Evolutionary conservation across 345 rosid species (phyloP), one percentile per base, ranked within the genome.

Genomic region (Microthlaspi erraticum): DNA sequence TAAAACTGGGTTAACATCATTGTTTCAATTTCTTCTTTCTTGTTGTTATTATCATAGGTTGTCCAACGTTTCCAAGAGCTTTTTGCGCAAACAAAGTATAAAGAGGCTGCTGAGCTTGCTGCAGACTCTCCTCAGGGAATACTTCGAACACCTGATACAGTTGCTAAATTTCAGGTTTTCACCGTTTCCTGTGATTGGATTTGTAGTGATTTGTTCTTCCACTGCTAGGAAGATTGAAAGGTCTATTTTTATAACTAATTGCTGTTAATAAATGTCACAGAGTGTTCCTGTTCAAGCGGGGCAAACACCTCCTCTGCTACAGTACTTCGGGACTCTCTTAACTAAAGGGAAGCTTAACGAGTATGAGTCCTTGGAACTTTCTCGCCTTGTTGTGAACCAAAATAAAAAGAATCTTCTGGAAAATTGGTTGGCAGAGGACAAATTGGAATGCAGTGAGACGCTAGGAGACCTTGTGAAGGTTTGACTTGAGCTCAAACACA

Each of bases 381-480:
- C 99, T 53, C 96, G 99, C 46, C 98, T 95, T 50, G 99, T 95
- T 48, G 99, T 95, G 76, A 95, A 95, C 78, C 99, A 95, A 78
- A 95, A 95, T 83, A 95, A 95, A 79, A 95, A 95, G 83, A 95
- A 95, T 71, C 97, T 95, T 57, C 82, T 95, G 83, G 99, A 95
- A 84, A 92, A 95, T 76, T 95, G 99, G 99, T 77, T 95, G 86
- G 98, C 96, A 1, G 99, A 95, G 83, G 99, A 95, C 78, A 95
- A 95, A 82, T 81, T 95, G 80, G 99, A 92, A 77, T 95, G 99
- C 64, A 92, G 92, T 38, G 99, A 95, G 80, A 98, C 92, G 69
- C 96, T 95, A 68, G 99, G 99, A 51, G 99, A 95, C 81, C 98
- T 95, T 71, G 99, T 92, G 75, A 95, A 95, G 92, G 99, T 92